Conservation (phyloP, 164 flowering plant genomes). For the Kingdonia uniflora region DNA sequence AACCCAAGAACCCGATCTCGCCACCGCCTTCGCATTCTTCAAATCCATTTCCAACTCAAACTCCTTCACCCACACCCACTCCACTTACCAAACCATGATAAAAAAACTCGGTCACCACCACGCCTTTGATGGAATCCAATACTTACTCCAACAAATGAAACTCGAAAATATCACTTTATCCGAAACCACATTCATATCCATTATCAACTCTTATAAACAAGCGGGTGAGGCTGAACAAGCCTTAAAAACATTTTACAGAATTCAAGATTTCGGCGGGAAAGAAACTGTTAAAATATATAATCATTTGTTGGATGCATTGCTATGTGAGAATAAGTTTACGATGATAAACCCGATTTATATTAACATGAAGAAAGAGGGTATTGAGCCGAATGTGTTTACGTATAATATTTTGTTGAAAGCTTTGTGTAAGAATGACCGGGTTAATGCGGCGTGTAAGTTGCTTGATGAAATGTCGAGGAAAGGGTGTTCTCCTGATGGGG, state of each 20-base stretch:
- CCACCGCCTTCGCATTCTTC: too few species aligned
- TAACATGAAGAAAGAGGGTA: slow-evolving; percentile 72
- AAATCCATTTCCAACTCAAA: slow-evolving; percentile 17
- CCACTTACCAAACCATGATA: slow-evolving; percentile 62
- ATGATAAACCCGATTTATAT: slow-evolving; percentile 55
- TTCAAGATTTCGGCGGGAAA: slow-evolving; percentile 58
- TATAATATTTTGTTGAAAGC: slow-evolving; percentile 84
- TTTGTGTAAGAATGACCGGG: slow-evolving; percentile 60
- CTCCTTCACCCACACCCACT: slow-evolving; percentile 53
- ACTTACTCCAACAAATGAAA: slow-evolving; percentile 79
- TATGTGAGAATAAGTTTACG: slow-evolving; percentile 52
- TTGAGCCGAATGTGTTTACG: slow-evolving; percentile 69
- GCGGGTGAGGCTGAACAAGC: slow-evolving; percentile 55
- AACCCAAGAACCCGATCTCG: too few species aligned
- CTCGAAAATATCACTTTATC: slow-evolving; percentile 51
- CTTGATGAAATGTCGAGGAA: slow-evolving; percentile 69
- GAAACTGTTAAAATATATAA: slow-evolving; percentile 77
- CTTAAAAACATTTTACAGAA: slow-evolving; percentile 60
- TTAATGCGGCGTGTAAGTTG: slow-evolving; percentile 59
- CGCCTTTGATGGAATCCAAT: slow-evolving; percentile 55
- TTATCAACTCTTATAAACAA: slow-evolving; percentile 38
- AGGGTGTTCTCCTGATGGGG: slow-evolving; percentile 64
- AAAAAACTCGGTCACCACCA: slow-evolving; percentile 41
- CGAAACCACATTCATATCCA: slow-evolving; percentile 48
- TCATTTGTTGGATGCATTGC: slow-evolving; percentile 65